Conservation (phyloP, 257 asterid genomes). For the Echium plantagineum region DNA sequence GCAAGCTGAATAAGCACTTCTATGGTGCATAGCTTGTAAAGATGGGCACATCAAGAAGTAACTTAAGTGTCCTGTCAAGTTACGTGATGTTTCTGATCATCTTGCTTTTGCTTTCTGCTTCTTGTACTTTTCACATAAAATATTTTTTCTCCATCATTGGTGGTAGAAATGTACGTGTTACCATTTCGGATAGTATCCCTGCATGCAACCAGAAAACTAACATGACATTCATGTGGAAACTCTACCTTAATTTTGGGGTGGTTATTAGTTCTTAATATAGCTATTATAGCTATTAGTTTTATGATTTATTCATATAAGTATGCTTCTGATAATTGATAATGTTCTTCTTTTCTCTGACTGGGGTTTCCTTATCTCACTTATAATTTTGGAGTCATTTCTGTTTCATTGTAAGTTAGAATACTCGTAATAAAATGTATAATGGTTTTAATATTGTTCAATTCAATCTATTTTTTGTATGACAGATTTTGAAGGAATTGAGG, state of each 20-base stretch:
- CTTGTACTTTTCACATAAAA: too few species aligned
- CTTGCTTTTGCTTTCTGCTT: too few species aligned
- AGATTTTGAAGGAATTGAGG: slow-evolving; percentile 40
- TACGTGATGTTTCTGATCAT: too few species aligned
- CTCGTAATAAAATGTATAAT: too few species aligned
- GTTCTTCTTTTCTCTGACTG: neutral
- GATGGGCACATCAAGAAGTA: too few species aligned
- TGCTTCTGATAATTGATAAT: neutral
- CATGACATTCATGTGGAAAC: neutral
- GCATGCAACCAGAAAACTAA: neutral
- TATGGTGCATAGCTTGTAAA: neutral
- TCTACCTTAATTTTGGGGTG: neutral
- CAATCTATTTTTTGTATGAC: slow-evolving; percentile 11
- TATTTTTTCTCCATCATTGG: neutral
- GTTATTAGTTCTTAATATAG: neutral
- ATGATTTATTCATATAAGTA: too few species aligned
- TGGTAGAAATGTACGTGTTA: neutral
- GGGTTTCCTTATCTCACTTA: neutral
- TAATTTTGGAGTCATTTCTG: neutral
- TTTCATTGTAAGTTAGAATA: neutral
- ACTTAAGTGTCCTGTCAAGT: too few species aligned
- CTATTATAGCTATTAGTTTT: neutral
- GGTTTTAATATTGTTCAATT: neutral
- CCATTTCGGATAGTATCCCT: neutral
- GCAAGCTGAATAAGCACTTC: neutral